Evolutionary conservation across 2,329 filamentous ascomycete genomes (phyloP), one percentile per base, ranked within the genome.

Genomic region (Penicillium sp.): DNA sequence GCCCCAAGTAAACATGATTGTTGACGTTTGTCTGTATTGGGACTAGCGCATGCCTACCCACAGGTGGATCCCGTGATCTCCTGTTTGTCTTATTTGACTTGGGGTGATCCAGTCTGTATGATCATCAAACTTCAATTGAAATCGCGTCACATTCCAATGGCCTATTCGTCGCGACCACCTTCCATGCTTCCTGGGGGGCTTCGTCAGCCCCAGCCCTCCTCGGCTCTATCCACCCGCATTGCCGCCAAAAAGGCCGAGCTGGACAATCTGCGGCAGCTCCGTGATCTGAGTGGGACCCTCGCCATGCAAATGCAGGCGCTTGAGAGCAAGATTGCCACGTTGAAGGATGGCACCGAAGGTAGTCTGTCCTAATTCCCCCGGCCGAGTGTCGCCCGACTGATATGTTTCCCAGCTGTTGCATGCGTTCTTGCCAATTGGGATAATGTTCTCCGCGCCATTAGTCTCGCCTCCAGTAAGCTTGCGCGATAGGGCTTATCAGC

Each of bases 391-490:
- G 7, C n/a, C 27, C 22, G 10, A 31, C 45, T 54, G 21, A 54
- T 39, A 2, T 48, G 56, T 46, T 56, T 37, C 2, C 19, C 70
- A 85, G 85, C 85, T 59, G 84, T 88, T 56, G 85, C 85, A 54
- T 84, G 82, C 46, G 86, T 88, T n/a, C 78, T 88, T 67, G 82
- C 83, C 39, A 88, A 88, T 68, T 88, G 86, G 86, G 82, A 86
- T 52, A 87, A 85, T 64, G 85, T 88, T 27, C 72, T 88, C 49
- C 77, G 84, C 51, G 85, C 85, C 45, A 87, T 88, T 57, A 81
- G 81, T 59, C 86, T 88, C 81, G 85, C 86, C 54, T 86, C 83
- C 53, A 79, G 84, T 87, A 78, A 75, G 82, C 75, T 45, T 55
- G 33, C 39, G 37, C 42, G 50, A 54, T 59, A 39, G 14, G 13